Conservation (phyloP, 129 eudicot genomes). For the Flaveria linearis region DNA sequence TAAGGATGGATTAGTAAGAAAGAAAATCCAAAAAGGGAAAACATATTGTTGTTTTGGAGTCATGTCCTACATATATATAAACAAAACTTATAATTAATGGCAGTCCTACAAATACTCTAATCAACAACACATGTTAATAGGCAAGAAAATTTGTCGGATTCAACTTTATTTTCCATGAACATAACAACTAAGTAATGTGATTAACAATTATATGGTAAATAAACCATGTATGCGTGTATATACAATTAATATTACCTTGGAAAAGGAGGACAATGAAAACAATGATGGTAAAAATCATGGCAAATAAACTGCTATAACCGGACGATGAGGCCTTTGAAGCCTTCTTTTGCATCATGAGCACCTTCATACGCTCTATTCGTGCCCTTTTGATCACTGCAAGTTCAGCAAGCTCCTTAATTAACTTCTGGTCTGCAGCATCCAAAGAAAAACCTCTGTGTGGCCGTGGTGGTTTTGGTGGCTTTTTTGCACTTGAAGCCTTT, state of each 20-base stretch:
- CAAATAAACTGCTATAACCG: slow-evolving; percentile 48
- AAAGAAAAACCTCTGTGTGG: slow-evolving; percentile 63
- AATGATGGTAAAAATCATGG: slow-evolving; percentile 60
- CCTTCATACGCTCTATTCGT: slow-evolving; percentile 68
- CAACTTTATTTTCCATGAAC: no score
- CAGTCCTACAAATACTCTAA: neutral
- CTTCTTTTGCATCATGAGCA: slow-evolving; percentile 62
- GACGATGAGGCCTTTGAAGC: slow-evolving; percentile 51
- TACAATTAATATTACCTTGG: slow-evolving; percentile 47
- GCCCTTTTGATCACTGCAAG: slow-evolving; percentile 56
- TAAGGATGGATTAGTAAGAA: neutral
- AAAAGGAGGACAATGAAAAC: slow-evolving; percentile 57
- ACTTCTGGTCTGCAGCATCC: slow-evolving; percentile 76
- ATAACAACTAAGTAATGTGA: no score
- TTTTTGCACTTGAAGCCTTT: slow-evolving; percentile 47
- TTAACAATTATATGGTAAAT: neutral
- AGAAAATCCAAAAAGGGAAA: no score
- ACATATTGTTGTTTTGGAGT: no score
- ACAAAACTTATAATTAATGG: no score
- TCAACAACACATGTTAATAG: neutral
- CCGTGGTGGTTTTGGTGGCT: slow-evolving; percentile 35
- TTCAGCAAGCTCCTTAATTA: slow-evolving; percentile 69
- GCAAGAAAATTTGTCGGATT: no score
- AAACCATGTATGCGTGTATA: no score
- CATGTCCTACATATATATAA: no score